Evolutionary conservation across 129 eudicot genomes (phyloP), one percentile per base, ranked within the genome.

Genomic region (Glebionis coronaria): DNA sequence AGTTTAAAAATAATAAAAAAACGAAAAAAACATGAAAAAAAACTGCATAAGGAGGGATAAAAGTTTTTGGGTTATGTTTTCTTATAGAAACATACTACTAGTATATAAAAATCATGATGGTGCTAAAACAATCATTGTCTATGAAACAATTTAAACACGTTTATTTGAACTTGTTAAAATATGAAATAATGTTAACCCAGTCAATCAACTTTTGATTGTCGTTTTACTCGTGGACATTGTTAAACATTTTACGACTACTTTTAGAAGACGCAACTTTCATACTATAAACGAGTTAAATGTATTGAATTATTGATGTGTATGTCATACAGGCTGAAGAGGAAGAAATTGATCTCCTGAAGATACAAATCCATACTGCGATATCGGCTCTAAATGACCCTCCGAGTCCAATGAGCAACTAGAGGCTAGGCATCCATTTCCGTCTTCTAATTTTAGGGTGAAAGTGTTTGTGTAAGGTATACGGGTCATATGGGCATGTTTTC

Each of bases 361-460:
- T 61, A 46, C 75, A 80, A 63, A 82, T 80, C 31, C 75, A 82
- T 55, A 71, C 73, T 8, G 88, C 90, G 25, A 72, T 79, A 57
- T 77, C 77, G 53, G 72, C 82, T 28, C 29, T 78, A 52, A 74
- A 74, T 59, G 73, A 73, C 14, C 80, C 83, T 44, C 20, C 52
- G 56, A 78, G 78, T 62, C 74, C 86, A 16, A 60, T 83, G 73
- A 86, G 80, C 75, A 56, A 44, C 72, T 78, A 69, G 58, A 12
- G 16, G 18, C 25, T 35, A 1, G 9, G 42, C 2, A 16, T 40
- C 35, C 18, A 16, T 35, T 50, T 59, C 8, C 38, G 1, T 28
- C 54, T 67, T 67, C 38, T 9, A 28, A 15, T 12, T 57, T 28
- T 18, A n/a, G 44, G 13, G 65, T 65, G 12, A 13, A 2, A 18